Base-by-base conservation (phyloP, 441 rosid genomes). In the Erodium moschatum region DNA sequence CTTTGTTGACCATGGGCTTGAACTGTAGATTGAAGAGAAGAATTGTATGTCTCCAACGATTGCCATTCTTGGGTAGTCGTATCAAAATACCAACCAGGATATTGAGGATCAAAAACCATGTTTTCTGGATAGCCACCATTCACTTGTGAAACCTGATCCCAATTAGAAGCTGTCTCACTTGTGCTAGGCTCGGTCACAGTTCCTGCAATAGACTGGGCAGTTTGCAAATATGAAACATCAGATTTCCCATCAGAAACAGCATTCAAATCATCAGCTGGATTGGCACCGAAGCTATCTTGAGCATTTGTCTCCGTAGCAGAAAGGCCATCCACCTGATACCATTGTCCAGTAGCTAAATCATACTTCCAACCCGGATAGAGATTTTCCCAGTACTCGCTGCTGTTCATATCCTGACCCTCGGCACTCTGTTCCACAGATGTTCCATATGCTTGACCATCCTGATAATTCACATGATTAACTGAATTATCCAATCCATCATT, bases 51-150 rank as follows among this genome's bases (percentile, higher is more conserved):
- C 62, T 94, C 97, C 66, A 88, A 71, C 9, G 87, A 8, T 68
- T 71, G 77, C 97, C 97, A 94, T 71, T 88, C 90, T 78, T 80
- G 86, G 56, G 78, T 77, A 79, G 82, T 74, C 44, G 84, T 83
- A 68, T 91, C 96, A 77, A 83, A 91, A 79, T 91, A 94, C 97
- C 97, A 94, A 72, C 94, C 97, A 48, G 97, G 99, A 77, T 85
- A 91, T 67, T 88, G 97, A 6, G 89, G 80, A 76, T 94, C 96
- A 84, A 94, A 91, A 64, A 83, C 73, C 92, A 94, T 91, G 74
- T 91, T 92, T 69, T 86, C 92, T 9, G 97, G 94, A 77, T 89
- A 88, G 35, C 89, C 96, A 76, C 84, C 86, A 74, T 69, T 72
- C 66, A 63, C 81, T 73, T 87, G 83, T 21, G 93, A 77, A 76